Conservation (phyloP, 257 asterid species). For the Solanum chilense region DNA sequence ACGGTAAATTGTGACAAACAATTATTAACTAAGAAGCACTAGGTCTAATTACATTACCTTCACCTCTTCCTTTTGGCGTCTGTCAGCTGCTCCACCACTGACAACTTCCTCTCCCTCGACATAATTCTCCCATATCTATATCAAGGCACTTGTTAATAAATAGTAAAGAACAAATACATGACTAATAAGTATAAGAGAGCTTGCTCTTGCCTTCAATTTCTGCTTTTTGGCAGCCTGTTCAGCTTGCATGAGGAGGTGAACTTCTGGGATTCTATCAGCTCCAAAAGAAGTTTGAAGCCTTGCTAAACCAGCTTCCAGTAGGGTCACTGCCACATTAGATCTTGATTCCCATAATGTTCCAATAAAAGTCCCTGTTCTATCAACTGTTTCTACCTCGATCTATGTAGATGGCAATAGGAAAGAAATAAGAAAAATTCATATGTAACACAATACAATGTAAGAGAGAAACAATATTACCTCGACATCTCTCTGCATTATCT, state of each 20-base stretch:
- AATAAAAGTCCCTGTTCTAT: slow-evolving; percentile 94
- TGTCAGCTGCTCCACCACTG: slow-evolving; percentile 40
- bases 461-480: slow-evolving; percentile 40
- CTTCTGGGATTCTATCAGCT: slow-evolving; percentile 70
- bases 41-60: slow-evolving; percentile 35
- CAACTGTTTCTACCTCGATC: slow-evolving; percentile 95
- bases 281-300: slow-evolving; percentile 80
- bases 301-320: slow-evolving; percentile 95
- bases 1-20: background rate
- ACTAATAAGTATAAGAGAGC: background rate
- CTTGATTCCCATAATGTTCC: slow-evolving; percentile 88
- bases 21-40: background rate
- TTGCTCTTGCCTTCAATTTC: slow-evolving; percentile 73
- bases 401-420: slow-evolving; percentile 5
- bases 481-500: slow-evolving; percentile 98
- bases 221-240: slow-evolving; percentile 86
- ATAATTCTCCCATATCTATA: slow-evolving; percentile 52
- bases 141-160: background rate
- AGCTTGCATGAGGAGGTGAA: slow-evolving; percentile 81
- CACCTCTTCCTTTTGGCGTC: slow-evolving; percentile 66
- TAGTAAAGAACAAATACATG: background rate
- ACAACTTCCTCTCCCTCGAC: slow-evolving; percentile 75
- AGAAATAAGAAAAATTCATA: background rate
- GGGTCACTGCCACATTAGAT: slow-evolving; percentile 58
- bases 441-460: background rate